Evolutionary conservation across 208 protist genomes (phyloP), one percentile per base, ranked within the genome.

Genomic region (Phytomonas sp.): DNA sequence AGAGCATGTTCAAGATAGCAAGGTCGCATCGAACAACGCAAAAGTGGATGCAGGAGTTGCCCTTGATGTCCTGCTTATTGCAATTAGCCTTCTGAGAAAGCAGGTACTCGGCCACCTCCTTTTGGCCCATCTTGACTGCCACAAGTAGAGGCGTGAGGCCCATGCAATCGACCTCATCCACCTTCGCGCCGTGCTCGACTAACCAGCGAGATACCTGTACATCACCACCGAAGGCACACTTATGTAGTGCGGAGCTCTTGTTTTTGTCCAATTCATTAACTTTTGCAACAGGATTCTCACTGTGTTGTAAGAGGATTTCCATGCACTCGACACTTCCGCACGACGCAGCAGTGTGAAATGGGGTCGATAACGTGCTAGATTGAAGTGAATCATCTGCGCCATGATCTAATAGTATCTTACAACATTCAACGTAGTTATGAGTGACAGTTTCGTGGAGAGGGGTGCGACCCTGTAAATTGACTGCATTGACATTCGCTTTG

Each of bases 311-410:
- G 17, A 97, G 81, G 59, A 89, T 73, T 65, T 97, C 88, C 85
- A 97, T 91, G 74, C 85, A 93, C 66, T 95, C 89, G 61, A 95
- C 88, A 70, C 88, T 94, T 28, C 89, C 89, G 74, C 89, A 95
- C 26, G 89, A 85, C 6, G 92, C 92, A 2, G 92, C 92, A 23
- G 89, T 94, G 76, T 95, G 89, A 74, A 97, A 94, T 23, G 92
- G 88, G 4, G 92, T 97, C 30, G 89, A 96, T 72, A 93, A 80
- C 13, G 89, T 94, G 63, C 84, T 67, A 26, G 88, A 85, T 80
- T 93, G 84, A 17, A 94, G 77, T 23, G 84, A 80, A 76, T 91
- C 89, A 67, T 97, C 88, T 9, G 88, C 92, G 20, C 83, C 88
- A 75, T 88, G 75, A 31, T 83, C 75, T 43, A 97, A 82, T n/a